Evolutionary conservation across 2,329 filamentous ascomycete genomes (phyloP).

Genomic region (Arthrinium phaeospermum): DNA sequence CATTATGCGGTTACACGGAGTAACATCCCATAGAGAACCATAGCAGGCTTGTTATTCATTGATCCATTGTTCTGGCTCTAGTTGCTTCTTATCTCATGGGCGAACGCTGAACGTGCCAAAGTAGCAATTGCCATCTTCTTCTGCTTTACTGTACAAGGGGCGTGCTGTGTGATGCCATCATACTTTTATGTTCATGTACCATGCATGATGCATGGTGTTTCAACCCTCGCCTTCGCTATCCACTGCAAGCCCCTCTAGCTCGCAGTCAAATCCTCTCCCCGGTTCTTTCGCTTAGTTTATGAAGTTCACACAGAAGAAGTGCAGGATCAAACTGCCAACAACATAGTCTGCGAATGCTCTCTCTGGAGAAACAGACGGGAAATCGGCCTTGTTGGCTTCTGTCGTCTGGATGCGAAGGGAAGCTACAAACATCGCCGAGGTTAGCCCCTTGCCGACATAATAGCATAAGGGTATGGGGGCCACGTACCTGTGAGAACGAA

Average conservation of each 20-base stretch:
- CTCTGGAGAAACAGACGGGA: conserved; percentile 78
- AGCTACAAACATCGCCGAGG: conserved; percentile 45
- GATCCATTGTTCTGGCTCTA: conserved; percentile 2
- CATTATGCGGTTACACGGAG: not conserved
- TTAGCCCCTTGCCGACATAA: conserved; percentile 23
- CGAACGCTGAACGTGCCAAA: not conserved
- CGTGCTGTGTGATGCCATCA: not conserved
- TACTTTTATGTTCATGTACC: conserved; percentile 3
- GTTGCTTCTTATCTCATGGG: not conserved
- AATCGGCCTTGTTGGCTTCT: conserved; percentile 78
- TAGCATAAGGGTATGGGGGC: not conserved
- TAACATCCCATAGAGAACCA: not conserved
- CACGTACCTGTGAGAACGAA: conserved; percentile 91
- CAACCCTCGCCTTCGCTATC: conserved; percentile 8
- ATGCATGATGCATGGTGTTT: conserved; percentile 27
- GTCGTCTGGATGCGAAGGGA: conserved; percentile 92
- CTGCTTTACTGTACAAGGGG: conserved; percentile 3
- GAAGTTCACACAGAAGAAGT: conserved; percentile 99
- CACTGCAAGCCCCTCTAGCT: not conserved
- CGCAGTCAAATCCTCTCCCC: not conserved
- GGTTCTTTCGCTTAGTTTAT: conserved; percentile 74
- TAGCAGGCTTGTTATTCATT: not conserved
- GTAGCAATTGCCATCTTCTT: not conserved
- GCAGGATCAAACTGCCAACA: conserved; percentile 91
- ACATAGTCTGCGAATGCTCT: conserved; percentile 96